Evolutionary conservation across 1,284 basidiomycete species (phyloP), one percentile per base, ranked within the genome.

Genomic region (Sanghuangporus weigelae): DNA sequence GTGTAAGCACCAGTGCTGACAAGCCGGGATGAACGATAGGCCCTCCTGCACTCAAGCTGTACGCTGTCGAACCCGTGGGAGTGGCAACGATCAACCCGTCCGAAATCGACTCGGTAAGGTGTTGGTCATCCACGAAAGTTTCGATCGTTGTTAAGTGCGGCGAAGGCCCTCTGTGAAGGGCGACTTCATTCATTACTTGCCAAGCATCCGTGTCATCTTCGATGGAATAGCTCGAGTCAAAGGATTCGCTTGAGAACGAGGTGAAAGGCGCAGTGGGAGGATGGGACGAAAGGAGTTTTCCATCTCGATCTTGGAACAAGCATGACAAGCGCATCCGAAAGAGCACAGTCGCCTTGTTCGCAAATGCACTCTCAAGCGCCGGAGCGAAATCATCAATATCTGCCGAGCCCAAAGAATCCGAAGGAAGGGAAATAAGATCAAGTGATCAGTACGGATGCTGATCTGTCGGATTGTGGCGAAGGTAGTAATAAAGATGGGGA

Each of bases 121-220:
- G 94, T 72, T 96, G 93, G 0, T 91, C 94, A 71, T 98, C 93
- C n/a, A 97, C 95, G 73, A 84, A 97, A 8, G 95, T 92, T 72
- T 98, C 95, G 63, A 98, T 95, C 5, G 93, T 94, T 66, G 95
- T 95, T 59, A 98, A 81, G 71, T 98, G 96, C 1, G 95, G 92
- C 68, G 91, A 92, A 31, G 92, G 84, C 4, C 96, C 96, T 23
- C 96, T 86, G 74, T 98, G 96, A 23, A 98, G 79, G 10, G 94
- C 88, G 61, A 98, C 87, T 76, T 98, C 96, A 72, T 98, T 98
- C 94, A 98, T 96, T 40, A 97, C 94, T 75, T 98, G 95, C 86
- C 93, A 93, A 67, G 92, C 95, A 86, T 70, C 44, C 40, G 16
- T 23, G 40, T 35, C 35, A 16, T 23, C 39, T 6, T 51, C 50